Percentiles rank a stretch among this genome's conserved stretches.
Evolutionary conservation across 106 monocot species (phyloP).

Genomic region (Platanthera guangdongensis): DNA sequence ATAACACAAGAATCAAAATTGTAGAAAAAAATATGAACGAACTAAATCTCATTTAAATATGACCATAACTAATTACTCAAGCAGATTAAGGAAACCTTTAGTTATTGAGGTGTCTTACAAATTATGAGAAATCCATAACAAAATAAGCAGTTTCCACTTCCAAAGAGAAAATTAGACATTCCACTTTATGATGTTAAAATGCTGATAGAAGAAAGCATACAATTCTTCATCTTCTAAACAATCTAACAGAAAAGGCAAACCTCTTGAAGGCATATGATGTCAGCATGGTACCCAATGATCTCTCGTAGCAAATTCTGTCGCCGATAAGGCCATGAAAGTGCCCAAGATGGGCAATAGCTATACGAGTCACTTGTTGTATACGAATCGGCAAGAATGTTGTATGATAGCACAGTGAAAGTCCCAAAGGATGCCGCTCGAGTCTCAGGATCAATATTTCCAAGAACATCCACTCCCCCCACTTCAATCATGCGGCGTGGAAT

Average conservation of each 20-base stretch:
- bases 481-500: conserved; percentile 80
- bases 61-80: background rate
- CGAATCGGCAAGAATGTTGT: conserved; percentile 88
- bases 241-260: conserved; percentile 23
- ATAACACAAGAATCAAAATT: background rate
- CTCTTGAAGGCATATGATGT: conserved; percentile 98
- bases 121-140: background rate
- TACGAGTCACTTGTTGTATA: conserved; percentile 80
- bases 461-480: conserved; percentile 49
- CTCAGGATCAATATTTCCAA: conserved; percentile 53
- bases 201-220: background rate
- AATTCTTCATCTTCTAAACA: background rate
- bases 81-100: conserved; percentile 1
- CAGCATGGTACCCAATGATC: conserved; percentile 92
- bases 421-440: conserved; percentile 45
- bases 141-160: background rate
- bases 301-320: conserved; percentile 90
- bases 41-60: background rate
- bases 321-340: conserved; percentile 93
- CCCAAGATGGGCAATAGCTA: conserved; percentile 96
- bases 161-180: background rate
- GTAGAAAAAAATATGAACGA: background rate
- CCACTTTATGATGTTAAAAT: background rate
- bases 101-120: background rate
- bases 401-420: conserved; percentile 83